These are phyloP conservation scores for Botryosphaeria dothidea DNA, from an alignment of 2,329 filamentous ascomycete genomes.

Conservation along the genomic window DNA sequence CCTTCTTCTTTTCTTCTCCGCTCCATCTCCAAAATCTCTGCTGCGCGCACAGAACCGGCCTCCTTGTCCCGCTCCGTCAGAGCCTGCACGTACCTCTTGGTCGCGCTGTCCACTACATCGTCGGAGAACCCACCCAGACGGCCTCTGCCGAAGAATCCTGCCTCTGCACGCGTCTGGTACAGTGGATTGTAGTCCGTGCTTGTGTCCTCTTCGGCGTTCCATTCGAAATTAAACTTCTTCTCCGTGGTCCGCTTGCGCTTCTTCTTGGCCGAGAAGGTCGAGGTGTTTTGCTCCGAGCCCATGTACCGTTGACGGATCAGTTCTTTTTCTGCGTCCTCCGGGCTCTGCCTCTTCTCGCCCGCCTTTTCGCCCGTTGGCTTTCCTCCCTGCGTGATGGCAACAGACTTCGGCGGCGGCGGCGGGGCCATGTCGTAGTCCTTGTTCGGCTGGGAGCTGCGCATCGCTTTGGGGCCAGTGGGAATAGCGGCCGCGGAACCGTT, in stretches of 20 bases:
- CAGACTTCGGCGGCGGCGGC: conserved; percentile 48
- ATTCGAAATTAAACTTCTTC: conserved; percentile 98
- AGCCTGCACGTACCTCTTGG: conserved; percentile 63
- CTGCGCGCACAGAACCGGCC: conserved; percentile 73
- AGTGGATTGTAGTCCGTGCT: conserved; percentile 79
- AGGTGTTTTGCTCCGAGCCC: conserved; percentile 83
- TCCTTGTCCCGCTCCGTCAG: conserved; percentile 75
- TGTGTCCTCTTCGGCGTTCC: conserved; percentile 94
- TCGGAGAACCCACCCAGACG: conserved; percentile 67
- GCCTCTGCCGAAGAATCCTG: conserved; percentile 70
- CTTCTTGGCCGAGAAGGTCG: conserved; percentile 92
- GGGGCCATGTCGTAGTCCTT: conserved; percentile 55
- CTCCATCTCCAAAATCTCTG: conserved; percentile 83
- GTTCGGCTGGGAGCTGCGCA: conserved; percentile 46
- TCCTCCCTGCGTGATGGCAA: conserved; percentile 28
- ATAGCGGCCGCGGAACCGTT: conserved; percentile 39
- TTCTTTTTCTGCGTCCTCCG: conserved; percentile 68
- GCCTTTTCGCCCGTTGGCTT: conserved; percentile 25
- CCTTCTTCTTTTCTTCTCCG: conserved; percentile 72
- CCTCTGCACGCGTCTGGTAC: conserved; percentile 68
- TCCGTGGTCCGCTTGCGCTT: conserved; percentile 91
- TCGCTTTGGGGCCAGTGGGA: conserved; percentile 53
- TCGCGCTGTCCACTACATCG: conserved; percentile 53
- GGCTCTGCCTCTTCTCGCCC: conserved; percentile 31
- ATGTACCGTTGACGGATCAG: conserved; percentile 83